A percentile compares a stretch with the other conserved stretches of the same genome.
These are phyloP conservation scores for Fusarium sp. DNA, from an alignment of 2,329 filamentous ascomycete genomes.

Conservation along the genomic window DNA sequence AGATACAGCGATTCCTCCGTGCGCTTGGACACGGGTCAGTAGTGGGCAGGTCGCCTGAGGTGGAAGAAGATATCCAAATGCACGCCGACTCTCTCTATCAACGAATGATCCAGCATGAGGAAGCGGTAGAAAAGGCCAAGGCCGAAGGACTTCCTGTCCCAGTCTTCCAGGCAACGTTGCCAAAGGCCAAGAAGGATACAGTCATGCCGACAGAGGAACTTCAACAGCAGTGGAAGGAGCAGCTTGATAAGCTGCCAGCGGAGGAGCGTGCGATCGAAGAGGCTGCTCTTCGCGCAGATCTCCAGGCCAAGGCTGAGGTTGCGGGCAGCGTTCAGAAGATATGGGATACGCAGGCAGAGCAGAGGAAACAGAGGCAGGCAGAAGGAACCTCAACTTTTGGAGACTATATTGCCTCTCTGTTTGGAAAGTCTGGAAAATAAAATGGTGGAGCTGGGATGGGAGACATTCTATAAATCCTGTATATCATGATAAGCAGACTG, in stretches of 20 bases:
- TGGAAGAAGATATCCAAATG: slow-evolving; percentile 93
- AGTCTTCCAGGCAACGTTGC: slow-evolving; percentile 69
- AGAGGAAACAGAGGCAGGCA: slow-evolving; percentile 62
- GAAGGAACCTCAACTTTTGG: slow-evolving; percentile 51
- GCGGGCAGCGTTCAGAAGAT: slow-evolving; percentile 66
- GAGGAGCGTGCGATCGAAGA: slow-evolving; percentile 73
- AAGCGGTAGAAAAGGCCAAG: slow-evolving; percentile 77
- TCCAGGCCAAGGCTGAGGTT: slow-evolving; percentile 71
- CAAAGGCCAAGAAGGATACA: slow-evolving; percentile 47
- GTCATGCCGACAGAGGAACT: slow-evolving; percentile 59
- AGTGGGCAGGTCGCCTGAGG: slow-evolving; percentile 71
- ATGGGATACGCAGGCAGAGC: slow-evolving; percentile 63
- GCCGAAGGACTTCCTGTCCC: slow-evolving; percentile 70
- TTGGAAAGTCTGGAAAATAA: slow-evolving; percentile 50
- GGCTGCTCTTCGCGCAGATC: slow-evolving; percentile 73
- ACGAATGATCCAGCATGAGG: slow-evolving; percentile 86
- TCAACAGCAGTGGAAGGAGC: slow-evolving; percentile 65
- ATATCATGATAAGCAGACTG: slow-evolving; percentile 22
- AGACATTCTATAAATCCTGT: slow-evolving; percentile 41
- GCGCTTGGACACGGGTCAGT: slow-evolving; percentile 87
- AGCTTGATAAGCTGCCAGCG: slow-evolving; percentile 69
- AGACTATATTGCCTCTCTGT: slow-evolving; percentile 50
- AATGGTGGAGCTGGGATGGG: not conserved
- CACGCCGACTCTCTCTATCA: slow-evolving; percentile 93
- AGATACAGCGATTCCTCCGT: slow-evolving; percentile 81